Evolutionary conservation across 1,284 basidiomycete species (phyloP).

Genomic region (Puccinia triticina): DNA sequence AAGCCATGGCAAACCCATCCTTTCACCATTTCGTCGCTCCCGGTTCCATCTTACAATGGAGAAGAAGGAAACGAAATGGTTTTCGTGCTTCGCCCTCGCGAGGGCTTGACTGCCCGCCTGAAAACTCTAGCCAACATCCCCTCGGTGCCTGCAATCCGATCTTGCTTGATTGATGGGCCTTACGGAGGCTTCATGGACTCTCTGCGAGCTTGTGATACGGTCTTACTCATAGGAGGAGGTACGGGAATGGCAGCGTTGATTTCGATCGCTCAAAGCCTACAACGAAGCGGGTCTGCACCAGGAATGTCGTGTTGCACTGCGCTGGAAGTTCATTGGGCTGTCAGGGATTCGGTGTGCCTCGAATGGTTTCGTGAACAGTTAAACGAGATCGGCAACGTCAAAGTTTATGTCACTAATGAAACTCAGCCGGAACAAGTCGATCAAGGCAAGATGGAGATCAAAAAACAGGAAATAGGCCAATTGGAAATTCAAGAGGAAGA

Average conservation of each 20-base stretch:
- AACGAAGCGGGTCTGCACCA: not conserved
- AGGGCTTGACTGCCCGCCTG: constrained; percentile 60
- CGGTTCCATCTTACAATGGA: constrained; percentile 36
- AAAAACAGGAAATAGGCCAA: constrained; percentile 1
- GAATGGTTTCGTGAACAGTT: constrained; percentile 38
- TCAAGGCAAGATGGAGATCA: not conserved
- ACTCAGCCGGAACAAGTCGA: not conserved
- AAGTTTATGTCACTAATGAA: constrained; percentile 35
- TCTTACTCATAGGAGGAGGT: constrained; percentile 62
- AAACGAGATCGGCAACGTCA: constrained; percentile 9
- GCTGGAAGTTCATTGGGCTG: constrained; percentile 29
- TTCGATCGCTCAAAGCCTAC: constrained; percentile 5
- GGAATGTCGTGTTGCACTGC: constrained; percentile 16
- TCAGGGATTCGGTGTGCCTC: not conserved
- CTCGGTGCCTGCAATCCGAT: constrained; percentile 50
- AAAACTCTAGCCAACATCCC: constrained; percentile 52
- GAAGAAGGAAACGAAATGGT: constrained; percentile 53
- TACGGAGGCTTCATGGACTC: constrained; percentile 61
- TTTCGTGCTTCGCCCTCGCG: constrained; percentile 57
- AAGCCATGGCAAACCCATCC: constrained; percentile 60
- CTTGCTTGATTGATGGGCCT: constrained; percentile 63
- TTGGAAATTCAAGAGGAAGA: not conserved
- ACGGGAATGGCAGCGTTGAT: constrained; percentile 58
- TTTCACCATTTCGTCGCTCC: constrained; percentile 62
- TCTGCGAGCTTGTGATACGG: constrained; percentile 59